A percentile compares a stretch with the other conserved stretches of the same genome.
These are phyloP conservation scores for Eutrema salsugineum DNA, from an alignment of 441 rosid species.

Conservation along the genomic window DNA sequence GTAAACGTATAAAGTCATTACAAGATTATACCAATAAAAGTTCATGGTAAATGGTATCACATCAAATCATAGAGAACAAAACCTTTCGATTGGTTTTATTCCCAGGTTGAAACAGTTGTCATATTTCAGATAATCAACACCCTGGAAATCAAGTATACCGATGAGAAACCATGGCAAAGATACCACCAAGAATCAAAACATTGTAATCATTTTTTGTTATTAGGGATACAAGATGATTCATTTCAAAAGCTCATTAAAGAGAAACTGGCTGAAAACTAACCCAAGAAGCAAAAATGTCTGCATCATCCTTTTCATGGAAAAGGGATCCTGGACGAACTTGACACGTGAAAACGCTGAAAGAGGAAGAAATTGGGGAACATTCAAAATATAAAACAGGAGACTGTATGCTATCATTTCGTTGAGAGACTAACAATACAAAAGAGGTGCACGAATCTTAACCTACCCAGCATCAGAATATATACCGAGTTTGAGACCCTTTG, in stretches of 20 bases:
- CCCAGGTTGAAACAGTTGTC: constrained; percentile 96
- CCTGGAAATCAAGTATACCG: constrained; percentile 38
- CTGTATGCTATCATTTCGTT: constrained; percentile 24
- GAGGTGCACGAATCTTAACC: constrained; percentile 35
- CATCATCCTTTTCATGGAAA: constrained; percentile 78
- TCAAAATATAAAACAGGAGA: constrained; percentile 9
- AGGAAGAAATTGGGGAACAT: background rate
- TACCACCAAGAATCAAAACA: background rate
- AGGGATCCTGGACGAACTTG: constrained; percentile 97
- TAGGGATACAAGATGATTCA: background rate
- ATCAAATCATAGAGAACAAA: constrained; percentile 14
- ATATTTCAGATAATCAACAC: constrained; percentile 91
- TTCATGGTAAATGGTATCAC: constrained; percentile 16
- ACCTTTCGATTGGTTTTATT: constrained; percentile 72
- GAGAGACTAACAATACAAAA: background rate
- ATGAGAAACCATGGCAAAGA: constrained; percentile 2
- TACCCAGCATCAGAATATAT: constrained; percentile 99
- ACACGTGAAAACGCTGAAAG: constrained; percentile 74
- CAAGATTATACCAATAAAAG: background rate
- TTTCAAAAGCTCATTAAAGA: background rate
- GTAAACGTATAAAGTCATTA: constrained; percentile 11
- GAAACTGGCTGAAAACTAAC: constrained; percentile 49
- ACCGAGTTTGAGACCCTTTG: constrained; percentile 93
- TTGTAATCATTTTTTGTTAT: background rate
- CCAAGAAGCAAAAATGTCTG: constrained; percentile 85